phyloP scores from a whole-genome alignment of 2,329 filamentous ascomycete genomes.

The Hypoxylon rubiginosum region DNA sequence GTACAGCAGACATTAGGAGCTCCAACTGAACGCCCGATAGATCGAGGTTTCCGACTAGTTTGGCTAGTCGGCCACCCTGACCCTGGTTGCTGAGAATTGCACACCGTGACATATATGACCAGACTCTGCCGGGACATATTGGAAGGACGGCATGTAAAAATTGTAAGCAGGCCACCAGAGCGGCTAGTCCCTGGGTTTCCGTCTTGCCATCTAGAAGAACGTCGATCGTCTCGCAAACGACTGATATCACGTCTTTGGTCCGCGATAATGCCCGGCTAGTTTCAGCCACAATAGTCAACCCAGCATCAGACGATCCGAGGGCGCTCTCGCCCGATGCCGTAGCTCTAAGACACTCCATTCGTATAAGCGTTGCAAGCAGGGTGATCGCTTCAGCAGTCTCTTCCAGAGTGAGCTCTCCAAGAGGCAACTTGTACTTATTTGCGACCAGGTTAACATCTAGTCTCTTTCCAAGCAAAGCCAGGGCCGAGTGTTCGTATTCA shows the following conservation, averaged over 20 bases:
- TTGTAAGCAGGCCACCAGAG: conserved; percentile 78
- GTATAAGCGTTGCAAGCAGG: conserved; percentile 78
- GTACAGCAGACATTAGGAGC: conserved; percentile 80
- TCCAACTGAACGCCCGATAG: conserved; percentile 81
- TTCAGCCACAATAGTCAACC: conserved; percentile 68
- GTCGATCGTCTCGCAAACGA: conserved; percentile 90
- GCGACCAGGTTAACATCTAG: conserved; percentile 76
- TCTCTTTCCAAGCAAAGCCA: conserved; percentile 83
- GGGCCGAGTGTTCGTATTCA: conserved; percentile 83
- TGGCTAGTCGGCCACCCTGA: conserved; percentile 80
- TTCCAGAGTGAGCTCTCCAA: conserved; percentile 68
- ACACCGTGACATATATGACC: conserved; percentile 89
- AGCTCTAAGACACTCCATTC: conserved; percentile 61
- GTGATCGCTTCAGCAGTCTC: conserved; percentile 80
- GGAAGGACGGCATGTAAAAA: conserved; percentile 81
- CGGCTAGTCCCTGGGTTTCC: conserved; percentile 75
- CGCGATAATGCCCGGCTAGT: conserved; percentile 67
- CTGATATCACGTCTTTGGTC: conserved; percentile 80
- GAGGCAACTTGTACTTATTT: conserved; percentile 65
- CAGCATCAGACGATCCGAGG: conserved; percentile 49
- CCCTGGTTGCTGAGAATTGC: conserved; percentile 82
- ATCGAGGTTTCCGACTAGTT: conserved; percentile 86
- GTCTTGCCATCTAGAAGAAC: conserved; percentile 71
- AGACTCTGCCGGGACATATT: conserved; percentile 85
- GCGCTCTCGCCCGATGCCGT: conserved; percentile 38